Evolutionary conservation across 2,329 filamentous ascomycete species (phyloP).

Genomic region (Beauveria varroae): DNA sequence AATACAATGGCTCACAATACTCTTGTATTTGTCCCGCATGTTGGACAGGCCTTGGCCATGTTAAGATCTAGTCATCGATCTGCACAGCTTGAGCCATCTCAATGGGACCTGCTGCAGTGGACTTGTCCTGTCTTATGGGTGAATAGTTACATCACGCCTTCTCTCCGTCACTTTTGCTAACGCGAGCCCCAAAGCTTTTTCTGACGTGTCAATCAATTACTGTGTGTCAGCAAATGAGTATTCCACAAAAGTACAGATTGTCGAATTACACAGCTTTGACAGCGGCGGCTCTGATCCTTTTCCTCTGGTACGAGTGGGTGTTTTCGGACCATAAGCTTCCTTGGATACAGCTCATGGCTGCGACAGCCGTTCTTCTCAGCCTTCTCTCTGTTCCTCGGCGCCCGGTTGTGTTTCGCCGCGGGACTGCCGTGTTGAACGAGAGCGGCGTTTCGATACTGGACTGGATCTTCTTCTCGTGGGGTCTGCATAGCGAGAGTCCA

Average conservation of each 20-base stretch:
- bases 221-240: not conserved
- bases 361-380: not conserved
- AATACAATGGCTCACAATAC: not conserved
- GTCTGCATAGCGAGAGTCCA: not conserved
- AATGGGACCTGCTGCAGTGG: not conserved
- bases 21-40: not conserved
- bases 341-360: not conserved
- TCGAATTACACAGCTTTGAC: not conserved
- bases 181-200: not conserved
- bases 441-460: not conserved
- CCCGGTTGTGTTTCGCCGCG: not conserved
- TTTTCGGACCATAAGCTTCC: not conserved
- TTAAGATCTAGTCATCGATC: not conserved
- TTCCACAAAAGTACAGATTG: not conserved
- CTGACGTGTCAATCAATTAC: not conserved
- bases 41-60: not conserved
- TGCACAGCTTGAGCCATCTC: not conserved
- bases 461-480: constrained; percentile 3
- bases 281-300: not conserved
- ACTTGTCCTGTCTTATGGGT: constrained; percentile 3
- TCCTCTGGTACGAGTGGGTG: not conserved
- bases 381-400: not conserved
- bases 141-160: not conserved
- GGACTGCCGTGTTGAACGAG: not conserved
- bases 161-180: not conserved